Conservation (phyloP, 129 eudicot genomes). For the Silybum marianum region DNA sequence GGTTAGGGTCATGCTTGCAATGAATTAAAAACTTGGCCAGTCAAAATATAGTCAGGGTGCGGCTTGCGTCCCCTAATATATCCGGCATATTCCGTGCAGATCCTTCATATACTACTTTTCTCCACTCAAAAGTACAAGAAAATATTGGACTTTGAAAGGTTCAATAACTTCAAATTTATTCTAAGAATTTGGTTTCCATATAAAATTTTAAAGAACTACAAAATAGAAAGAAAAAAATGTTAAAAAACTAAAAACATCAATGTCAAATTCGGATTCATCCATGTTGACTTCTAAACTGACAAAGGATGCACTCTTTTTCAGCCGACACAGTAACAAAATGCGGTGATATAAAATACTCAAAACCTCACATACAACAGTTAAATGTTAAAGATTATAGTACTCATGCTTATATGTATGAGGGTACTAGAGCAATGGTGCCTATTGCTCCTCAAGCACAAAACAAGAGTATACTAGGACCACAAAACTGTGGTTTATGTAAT, state of each 20-base stretch:
- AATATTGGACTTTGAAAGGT: background rate
- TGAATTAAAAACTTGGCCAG: no score
- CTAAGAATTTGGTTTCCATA: background rate
- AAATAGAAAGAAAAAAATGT: background rate
- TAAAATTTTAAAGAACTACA: background rate
- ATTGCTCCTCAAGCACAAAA: slow-evolving; percentile 6
- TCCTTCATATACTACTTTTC: background rate
- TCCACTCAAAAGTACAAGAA: background rate
- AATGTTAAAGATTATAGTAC: background rate
- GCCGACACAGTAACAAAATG: background rate
- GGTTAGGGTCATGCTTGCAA: no score
- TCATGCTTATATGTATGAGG: background rate
- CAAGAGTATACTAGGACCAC: background rate
- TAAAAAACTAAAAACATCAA: background rate
- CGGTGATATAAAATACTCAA: background rate
- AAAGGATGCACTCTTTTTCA: background rate
- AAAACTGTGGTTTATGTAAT: slow-evolving; percentile 15
- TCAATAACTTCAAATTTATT: background rate
- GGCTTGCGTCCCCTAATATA: no score
- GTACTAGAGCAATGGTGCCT: background rate
- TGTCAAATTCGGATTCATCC: background rate
- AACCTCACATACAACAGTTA: background rate
- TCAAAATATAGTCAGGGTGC: no score
- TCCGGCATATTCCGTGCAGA: no score
- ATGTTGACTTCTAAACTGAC: slow-evolving; percentile 11